Conservation (phyloP, 495 filamentous ascomycete species). For the Xylaria acuta region DNA sequence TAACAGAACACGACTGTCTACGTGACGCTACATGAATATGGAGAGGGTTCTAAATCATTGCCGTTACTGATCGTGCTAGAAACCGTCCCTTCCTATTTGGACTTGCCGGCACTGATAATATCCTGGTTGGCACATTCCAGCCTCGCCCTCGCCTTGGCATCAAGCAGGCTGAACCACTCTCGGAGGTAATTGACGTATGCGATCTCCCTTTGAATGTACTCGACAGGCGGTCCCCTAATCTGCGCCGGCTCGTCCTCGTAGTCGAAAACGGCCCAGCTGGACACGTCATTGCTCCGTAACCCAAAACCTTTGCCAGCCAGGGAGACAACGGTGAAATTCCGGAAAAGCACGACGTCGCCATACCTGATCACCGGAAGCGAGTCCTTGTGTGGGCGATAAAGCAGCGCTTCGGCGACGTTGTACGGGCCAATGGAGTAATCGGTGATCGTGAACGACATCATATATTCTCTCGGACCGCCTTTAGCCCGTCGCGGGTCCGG, state of each 20-base stretch:
- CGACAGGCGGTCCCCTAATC: constrained; percentile 54
- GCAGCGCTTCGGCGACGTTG: constrained; percentile 63
- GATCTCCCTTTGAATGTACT: constrained; percentile 46
- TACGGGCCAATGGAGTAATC: constrained; percentile 64
- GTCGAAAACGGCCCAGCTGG: constrained; percentile 70
- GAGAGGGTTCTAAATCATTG: neutral
- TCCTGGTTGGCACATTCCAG: constrained; percentile 51
- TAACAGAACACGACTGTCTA: neutral
- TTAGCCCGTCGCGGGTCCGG: constrained; percentile 64
- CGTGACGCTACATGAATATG: neutral
- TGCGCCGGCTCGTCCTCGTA: constrained; percentile 44
- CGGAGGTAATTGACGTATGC: constrained; percentile 43
- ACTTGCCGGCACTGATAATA: constrained; percentile 38
- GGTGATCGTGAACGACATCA: constrained; percentile 70
- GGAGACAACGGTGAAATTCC: constrained; percentile 72
- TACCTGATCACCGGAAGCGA: constrained; percentile 70
- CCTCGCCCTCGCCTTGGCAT: constrained; percentile 44
- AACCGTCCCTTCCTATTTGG: constrained; percentile 15
- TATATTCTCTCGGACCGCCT: constrained; percentile 71
- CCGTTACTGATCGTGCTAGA: neutral
- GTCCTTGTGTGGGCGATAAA: constrained; percentile 76
- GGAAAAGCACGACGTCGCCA: constrained; percentile 79
- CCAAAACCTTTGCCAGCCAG: constrained; percentile 56
- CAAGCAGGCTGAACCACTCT: constrained; percentile 50
- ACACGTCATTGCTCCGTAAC: constrained; percentile 49